Conservation (phyloP, 2,329 filamentous ascomycete species). For the Hypoxylon sp. region DNA sequence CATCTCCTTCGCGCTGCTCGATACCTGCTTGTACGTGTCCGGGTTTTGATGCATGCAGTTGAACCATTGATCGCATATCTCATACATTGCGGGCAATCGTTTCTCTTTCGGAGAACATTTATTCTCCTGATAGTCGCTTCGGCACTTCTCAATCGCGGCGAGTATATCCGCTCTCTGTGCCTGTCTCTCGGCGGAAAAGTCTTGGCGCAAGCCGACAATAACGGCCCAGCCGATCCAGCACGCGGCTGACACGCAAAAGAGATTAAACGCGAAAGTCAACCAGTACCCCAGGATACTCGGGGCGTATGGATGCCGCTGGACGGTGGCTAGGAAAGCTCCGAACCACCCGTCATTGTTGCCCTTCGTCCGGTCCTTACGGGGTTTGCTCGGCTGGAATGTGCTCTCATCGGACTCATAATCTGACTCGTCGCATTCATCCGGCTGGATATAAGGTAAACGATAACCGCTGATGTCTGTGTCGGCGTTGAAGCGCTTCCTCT, state of each 20-base stretch:
- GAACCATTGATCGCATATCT: constrained; percentile 84
- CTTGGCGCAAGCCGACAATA: constrained; percentile 77
- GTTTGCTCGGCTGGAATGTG: constrained; percentile 49
- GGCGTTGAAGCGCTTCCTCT: constrained; percentile 66
- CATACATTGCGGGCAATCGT: constrained; percentile 79
- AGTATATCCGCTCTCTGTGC: constrained; percentile 78
- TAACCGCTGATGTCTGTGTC: constrained; percentile 68
- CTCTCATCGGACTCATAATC: constrained; percentile 67
- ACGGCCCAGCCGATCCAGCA: constrained; percentile 79
- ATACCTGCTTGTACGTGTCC: constrained; percentile 80
- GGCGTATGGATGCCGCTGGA: constrained; percentile 71
- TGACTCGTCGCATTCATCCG: constrained; percentile 60
- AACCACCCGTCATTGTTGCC: constrained; percentile 59
- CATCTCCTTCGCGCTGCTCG: constrained; percentile 87
- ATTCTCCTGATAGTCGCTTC: constrained; percentile 81
- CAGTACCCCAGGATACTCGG: constrained; percentile 73
- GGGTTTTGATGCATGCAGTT: constrained; percentile 90
- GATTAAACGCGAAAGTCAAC: constrained; percentile 74
- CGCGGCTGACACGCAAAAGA: constrained; percentile 56
- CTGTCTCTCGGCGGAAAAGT: constrained; percentile 80
- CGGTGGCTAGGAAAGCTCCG: constrained; percentile 62
- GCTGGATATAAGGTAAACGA: constrained; percentile 61
- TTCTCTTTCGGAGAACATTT: constrained; percentile 75
- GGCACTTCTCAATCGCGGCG: constrained; percentile 80
- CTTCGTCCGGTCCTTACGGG: constrained; percentile 45